Evolutionary conservation across 345 rosid species (phyloP).

Genomic region (Physaria fendleri): DNA sequence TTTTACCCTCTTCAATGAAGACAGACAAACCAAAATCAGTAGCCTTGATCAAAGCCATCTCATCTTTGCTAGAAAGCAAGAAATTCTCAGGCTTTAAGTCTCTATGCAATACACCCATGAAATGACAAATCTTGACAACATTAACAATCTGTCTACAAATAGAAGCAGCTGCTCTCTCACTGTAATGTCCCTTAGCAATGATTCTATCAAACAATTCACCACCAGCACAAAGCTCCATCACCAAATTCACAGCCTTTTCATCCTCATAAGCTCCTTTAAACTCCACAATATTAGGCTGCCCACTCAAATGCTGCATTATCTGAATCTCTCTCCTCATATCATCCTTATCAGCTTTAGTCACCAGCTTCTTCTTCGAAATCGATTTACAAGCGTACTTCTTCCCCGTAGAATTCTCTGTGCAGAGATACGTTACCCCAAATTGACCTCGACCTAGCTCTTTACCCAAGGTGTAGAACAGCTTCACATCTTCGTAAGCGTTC

Average conservation of each 20-base stretch:
- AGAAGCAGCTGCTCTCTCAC: constrained; percentile 75
- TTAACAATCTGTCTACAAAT: constrained; percentile 59
- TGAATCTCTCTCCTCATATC: constrained; percentile 72
- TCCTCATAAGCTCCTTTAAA: constrained; percentile 82
- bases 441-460: constrained; percentile 82
- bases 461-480: constrained; percentile 41
- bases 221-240: constrained; percentile 93
- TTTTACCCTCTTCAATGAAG: constrained; percentile 47
- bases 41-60: constrained; percentile 60
- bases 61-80: constrained; percentile 61
- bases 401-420: constrained; percentile 61
- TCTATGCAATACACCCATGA: constrained; percentile 87
- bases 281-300: constrained; percentile 79
- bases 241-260: constrained; percentile 59
- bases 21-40: constrained; percentile 86
- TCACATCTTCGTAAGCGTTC: constrained; percentile 73
- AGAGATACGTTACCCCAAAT: constrained; percentile 73
- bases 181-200: constrained; percentile 65
- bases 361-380: constrained; percentile 62
- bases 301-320: constrained; percentile 89
- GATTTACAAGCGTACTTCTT: constrained; percentile 71
- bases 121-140: constrained; percentile 79
- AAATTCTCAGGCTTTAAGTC: constrained; percentile 96
- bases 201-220: constrained; percentile 86
- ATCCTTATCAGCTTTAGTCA: constrained; percentile 50